These are phyloP conservation scores for Angomonas ambiguus DNA, from an alignment of 208 protist genomes.

Conservation along the genomic window DNA sequence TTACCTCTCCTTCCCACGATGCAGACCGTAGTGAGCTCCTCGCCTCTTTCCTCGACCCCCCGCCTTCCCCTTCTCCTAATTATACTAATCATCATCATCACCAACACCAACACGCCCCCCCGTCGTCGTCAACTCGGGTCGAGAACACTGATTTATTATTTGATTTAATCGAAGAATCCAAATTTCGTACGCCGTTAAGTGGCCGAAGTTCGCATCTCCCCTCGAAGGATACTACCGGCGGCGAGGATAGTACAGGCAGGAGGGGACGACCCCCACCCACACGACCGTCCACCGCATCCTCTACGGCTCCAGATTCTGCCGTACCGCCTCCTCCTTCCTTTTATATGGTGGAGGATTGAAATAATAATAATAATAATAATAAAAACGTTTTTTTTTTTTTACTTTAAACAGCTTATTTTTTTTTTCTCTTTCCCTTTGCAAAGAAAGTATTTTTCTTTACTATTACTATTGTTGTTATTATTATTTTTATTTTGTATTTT, in stretches of 20 bases:
- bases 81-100: neutral
- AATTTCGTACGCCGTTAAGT: neutral
- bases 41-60: no score
- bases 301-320: neutral
- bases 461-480: neutral
- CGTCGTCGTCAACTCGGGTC: no score
- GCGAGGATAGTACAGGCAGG: neutral
- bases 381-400: conserved; percentile 3
- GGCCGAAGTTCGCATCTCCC: conserved; percentile 1
- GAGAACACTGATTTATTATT: neutral
- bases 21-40: no score
- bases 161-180: neutral
- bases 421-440: conserved; percentile 3
- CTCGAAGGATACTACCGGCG: neutral
- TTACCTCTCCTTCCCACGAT: no score
- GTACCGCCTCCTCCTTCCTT: conserved; percentile 2
- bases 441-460: neutral
- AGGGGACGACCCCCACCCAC: no score
- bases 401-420: neutral
- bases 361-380: neutral
- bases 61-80: no score
- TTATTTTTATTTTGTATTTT: neutral
- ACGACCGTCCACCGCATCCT: no score
- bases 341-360: conserved; percentile 22
- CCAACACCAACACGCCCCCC: neutral